These are phyloP conservation scores for Argentina anserina DNA, from an alignment of 306 rosid genomes.

Conservation along the genomic window DNA sequence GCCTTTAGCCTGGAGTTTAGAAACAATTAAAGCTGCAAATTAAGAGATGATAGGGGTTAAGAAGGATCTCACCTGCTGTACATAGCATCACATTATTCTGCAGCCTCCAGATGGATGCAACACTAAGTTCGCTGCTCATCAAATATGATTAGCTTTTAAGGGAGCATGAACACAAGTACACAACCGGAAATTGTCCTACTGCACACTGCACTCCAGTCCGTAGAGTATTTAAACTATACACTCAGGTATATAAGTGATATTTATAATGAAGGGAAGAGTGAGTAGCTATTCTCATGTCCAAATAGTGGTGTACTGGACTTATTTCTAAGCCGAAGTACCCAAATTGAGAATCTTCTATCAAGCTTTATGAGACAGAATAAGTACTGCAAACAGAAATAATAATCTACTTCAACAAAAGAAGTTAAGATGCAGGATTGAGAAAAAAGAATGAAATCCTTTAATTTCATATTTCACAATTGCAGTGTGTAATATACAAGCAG, in stretches of 20 bases:
- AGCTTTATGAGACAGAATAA: not conserved
- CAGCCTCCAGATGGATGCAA: not conserved
- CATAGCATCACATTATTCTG: not conserved
- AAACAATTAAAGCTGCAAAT: not conserved
- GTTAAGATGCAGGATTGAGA: not conserved
- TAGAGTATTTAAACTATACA: too few species aligned
- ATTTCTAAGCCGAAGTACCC: not conserved
- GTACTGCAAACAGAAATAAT: not conserved
- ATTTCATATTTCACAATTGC: not conserved
- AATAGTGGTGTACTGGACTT: too few species aligned
- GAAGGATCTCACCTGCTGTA: not conserved
- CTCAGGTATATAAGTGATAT: too few species aligned
- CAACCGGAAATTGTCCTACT: not conserved
- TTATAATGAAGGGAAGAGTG: too few species aligned
- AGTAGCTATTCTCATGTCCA: too few species aligned
- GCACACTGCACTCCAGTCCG: too few species aligned
- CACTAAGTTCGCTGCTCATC: not conserved
- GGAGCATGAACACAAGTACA: not conserved
- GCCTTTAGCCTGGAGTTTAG: not conserved
- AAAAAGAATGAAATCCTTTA: conserved; percentile 1
- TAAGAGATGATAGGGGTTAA: not conserved
- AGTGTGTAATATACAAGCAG: not conserved
- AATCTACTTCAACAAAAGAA: not conserved
- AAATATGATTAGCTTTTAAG: not conserved
- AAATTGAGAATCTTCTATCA: not conserved